Percentiles rank a stretch among this genome's conserved stretches.
phyloP scores from a whole-genome alignment of 2,329 filamentous ascomycete species.

The Xylaria sp. region DNA sequence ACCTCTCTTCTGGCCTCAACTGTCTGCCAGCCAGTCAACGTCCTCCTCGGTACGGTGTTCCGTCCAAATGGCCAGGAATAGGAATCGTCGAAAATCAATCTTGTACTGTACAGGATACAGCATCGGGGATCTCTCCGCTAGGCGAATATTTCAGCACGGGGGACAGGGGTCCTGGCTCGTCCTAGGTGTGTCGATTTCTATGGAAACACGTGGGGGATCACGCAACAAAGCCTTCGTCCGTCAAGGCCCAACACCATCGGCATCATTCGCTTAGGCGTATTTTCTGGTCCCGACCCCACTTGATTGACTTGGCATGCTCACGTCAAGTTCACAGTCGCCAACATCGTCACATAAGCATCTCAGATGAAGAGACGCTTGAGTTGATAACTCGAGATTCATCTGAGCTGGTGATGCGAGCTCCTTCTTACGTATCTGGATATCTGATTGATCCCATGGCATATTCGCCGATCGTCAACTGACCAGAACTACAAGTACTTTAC shows the following conservation, averaged over 20 bases:
- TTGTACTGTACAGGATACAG: constrained; percentile 12
- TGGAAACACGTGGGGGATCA: constrained; percentile 18
- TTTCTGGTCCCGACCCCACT: constrained; percentile 24
- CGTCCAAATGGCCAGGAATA: no score
- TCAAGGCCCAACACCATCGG: background rate
- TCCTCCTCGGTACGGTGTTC: background rate
- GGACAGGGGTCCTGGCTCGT: constrained; percentile 7
- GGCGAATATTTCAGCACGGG: constrained; percentile 22
- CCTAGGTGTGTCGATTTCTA: constrained; percentile 4
- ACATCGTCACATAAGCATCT: background rate
- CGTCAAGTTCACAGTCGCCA: constrained; percentile 20
- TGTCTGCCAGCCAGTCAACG: background rate
- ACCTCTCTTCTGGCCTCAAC: background rate
- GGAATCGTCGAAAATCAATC: background rate
- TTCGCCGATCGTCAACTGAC: background rate
- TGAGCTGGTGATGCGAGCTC: background rate
- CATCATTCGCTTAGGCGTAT: constrained; percentile 19
- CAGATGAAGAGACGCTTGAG: background rate
- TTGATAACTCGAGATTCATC: background rate
- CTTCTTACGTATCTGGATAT: no score
- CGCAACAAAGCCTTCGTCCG: constrained; percentile 4
- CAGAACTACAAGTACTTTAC: background rate
- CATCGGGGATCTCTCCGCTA: background rate
- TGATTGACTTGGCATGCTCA: constrained; percentile 24
- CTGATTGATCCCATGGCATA: background rate